Evolutionary conservation across 345 rosid species (phyloP).

Genomic region (Eucalyptus leucophloia): DNA sequence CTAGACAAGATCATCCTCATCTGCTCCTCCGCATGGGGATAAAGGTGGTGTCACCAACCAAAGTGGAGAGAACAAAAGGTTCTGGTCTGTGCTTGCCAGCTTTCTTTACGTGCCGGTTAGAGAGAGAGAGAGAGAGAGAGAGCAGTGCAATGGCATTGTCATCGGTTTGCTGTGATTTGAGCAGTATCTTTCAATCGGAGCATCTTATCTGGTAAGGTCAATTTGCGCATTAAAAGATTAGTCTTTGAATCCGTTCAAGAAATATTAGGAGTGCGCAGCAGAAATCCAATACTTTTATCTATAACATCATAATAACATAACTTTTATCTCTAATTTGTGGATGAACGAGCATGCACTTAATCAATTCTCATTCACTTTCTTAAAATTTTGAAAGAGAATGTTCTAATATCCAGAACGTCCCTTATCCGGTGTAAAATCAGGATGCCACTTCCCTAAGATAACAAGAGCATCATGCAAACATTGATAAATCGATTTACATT

Average conservation of each 20-base stretch:
- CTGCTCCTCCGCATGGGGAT: not conserved
- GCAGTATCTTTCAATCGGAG: not conserved
- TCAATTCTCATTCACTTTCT: not conserved
- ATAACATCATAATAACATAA: not conserved
- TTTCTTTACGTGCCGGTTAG: not conserved
- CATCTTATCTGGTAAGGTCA: not conserved
- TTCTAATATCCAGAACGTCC: accelerated
- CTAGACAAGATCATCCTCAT: not conserved
- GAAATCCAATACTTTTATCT: not conserved
- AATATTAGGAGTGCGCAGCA: accelerated
- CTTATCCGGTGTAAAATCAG: accelerated
- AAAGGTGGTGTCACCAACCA: not conserved
- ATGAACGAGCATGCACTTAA: not conserved
- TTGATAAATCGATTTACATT: not conserved
- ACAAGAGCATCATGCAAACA: not conserved
- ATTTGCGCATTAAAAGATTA: not conserved
- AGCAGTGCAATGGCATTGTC: not conserved
- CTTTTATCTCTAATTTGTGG: accelerated
- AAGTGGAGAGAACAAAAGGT: not conserved
- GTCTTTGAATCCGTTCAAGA: not conserved
- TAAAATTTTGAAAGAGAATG: not conserved
- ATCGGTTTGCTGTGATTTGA: not conserved
- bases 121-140: not conserved
- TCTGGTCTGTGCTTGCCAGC: not conserved
- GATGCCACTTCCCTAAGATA: not conserved